phyloP scores from a whole-genome alignment of 192 early-diverging fungal genomes.

The Podila clonocystis region DNA sequence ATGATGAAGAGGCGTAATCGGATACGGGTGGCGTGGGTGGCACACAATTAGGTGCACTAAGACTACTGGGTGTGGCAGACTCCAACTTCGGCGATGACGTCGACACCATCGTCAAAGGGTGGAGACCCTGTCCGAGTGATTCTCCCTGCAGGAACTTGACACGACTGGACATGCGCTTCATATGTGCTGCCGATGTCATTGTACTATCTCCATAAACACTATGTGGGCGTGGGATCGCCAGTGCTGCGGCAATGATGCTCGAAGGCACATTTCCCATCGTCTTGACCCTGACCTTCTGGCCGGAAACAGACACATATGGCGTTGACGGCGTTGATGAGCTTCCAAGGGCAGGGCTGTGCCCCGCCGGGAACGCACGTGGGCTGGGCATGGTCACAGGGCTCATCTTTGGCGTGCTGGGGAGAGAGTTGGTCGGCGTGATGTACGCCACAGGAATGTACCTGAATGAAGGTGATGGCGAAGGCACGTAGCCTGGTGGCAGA shows the following conservation, averaged over 20 bases:
- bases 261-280: background rate
- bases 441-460: constrained; percentile 15
- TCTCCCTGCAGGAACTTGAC: background rate
- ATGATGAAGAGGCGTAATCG: too few relatives aligned
- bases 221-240: background rate
- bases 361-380: background rate
- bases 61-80: too few relatives aligned
- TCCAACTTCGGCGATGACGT: too few relatives aligned
- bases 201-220: background rate
- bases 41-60: too few relatives aligned
- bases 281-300: background rate
- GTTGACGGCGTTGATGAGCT: background rate
- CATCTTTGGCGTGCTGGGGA: constrained; percentile 5
- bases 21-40: too few relatives aligned
- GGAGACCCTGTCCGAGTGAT: background rate
- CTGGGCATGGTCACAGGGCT: constrained; percentile 4
- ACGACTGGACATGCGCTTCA: background rate
- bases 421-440: constrained; percentile 5
- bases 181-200: background rate
- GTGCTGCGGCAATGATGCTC: background rate
- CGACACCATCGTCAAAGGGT: too few relatives aligned
- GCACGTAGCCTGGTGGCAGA: background rate
- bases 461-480: constrained; percentile 9
- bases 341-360: background rate
- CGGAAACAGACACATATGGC: background rate